Conservation (phyloP, 495 filamentous ascomycete species). For the Neurospora sp. region DNA sequence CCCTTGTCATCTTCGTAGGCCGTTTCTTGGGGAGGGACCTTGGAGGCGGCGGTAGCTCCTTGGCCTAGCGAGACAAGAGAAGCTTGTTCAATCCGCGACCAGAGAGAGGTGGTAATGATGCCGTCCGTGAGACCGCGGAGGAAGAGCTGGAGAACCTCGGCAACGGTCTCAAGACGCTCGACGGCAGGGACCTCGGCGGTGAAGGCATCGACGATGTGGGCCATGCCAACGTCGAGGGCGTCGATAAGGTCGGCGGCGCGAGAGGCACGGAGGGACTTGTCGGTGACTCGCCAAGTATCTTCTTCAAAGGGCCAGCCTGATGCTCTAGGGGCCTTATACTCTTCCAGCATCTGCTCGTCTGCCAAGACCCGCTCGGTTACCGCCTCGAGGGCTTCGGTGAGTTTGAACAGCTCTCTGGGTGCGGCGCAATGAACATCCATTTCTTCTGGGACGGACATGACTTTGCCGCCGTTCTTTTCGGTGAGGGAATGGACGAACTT, state of each 20-base stretch:
- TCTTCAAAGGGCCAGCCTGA: conserved; percentile 70
- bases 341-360: conserved; percentile 72
- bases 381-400: conserved; percentile 74
- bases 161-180: conserved; percentile 58
- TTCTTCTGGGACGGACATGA: conserved; percentile 33
- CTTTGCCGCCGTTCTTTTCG: conserved; percentile 9
- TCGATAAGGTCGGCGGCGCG: conserved; percentile 41
- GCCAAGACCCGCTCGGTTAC: conserved; percentile 65
- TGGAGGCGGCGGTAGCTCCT: conserved; percentile 16
- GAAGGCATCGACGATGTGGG: conserved; percentile 45
- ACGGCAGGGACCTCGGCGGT: conserved; percentile 46
- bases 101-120: conserved; percentile 56
- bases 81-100: conserved; percentile 58
- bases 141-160: conserved; percentile 59
- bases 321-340: conserved; percentile 45
- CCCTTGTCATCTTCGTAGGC: conserved; percentile 54
- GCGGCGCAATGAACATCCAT: conserved; percentile 37
- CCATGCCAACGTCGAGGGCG: conserved; percentile 57
- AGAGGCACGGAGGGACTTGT: conserved; percentile 16
- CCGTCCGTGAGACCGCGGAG: conserved; percentile 65
- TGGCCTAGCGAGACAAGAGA: conserved; percentile 31
- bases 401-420: conserved; percentile 74
- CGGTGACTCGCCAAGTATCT: conserved; percentile 22
- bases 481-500: conserved; percentile 26
- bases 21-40: conserved; percentile 33